A percentile compares a stretch with the other conserved stretches of the same genome.
These are phyloP conservation scores for Penicillium rolfsii DNA, from an alignment of 2,329 filamentous ascomycete species.

Conservation along the genomic window DNA sequence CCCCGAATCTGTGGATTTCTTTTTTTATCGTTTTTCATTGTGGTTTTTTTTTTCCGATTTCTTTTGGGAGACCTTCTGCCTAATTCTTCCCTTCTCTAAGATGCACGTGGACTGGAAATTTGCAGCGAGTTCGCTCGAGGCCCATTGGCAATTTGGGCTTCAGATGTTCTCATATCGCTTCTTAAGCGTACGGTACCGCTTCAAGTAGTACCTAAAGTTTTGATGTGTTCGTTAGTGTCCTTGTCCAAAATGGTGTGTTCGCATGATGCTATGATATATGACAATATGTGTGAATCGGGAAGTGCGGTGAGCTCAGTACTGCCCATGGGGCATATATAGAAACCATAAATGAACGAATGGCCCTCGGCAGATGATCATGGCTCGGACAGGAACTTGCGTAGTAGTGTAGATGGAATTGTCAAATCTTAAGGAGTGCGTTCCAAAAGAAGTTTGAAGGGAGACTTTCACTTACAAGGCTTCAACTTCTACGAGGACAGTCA, in stretches of 20 bases:
- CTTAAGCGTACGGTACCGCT: slow-evolving; percentile 82
- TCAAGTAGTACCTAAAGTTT: slow-evolving; percentile 77
- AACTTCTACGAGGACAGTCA: slow-evolving; percentile 66
- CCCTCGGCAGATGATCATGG: slow-evolving; percentile 1
- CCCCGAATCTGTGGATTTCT: slow-evolving; percentile 31
- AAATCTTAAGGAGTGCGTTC: neutral
- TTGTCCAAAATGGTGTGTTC: slow-evolving; percentile 12
- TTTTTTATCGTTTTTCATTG: slow-evolving; percentile 26
- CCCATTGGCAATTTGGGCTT: slow-evolving; percentile 22
- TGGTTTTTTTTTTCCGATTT: slow-evolving; percentile 21
- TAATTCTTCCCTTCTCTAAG: slow-evolving; percentile 25
- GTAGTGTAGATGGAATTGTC: neutral
- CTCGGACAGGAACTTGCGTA: neutral
- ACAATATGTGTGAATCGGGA: slow-evolving; percentile 22
- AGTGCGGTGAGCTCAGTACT: slow-evolving; percentile 22
- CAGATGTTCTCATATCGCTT: slow-evolving; percentile 69
- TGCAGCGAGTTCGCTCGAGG: slow-evolving; percentile 15
- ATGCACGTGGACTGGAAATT: slow-evolving; percentile 27
- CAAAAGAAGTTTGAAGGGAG: neutral
- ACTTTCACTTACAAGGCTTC: slow-evolving; percentile 74
- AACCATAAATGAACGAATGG: slow-evolving; percentile 26
- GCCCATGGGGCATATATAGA: slow-evolving; percentile 26
- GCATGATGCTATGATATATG: slow-evolving; percentile 32
- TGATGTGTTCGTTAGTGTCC: neutral
- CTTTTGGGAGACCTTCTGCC: neutral